Conservation (phyloP, 1,139 yeast species). For the Candida smagusa region DNA sequence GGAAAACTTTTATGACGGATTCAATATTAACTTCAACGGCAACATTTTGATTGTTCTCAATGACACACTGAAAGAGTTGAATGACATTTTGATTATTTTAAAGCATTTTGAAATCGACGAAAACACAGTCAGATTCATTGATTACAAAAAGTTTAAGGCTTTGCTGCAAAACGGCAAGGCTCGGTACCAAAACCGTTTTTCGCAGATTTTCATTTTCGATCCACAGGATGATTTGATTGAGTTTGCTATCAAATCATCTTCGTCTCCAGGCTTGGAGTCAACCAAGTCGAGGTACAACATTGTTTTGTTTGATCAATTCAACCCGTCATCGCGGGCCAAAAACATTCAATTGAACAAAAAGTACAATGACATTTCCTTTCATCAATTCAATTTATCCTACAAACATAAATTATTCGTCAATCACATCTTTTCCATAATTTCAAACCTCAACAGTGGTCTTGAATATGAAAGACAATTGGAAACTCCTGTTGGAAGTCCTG, state of each 20-base stretch:
- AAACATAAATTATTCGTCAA: constrained; percentile 27
- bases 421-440: constrained; percentile 23
- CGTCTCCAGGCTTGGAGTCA: constrained; percentile 29
- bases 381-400: constrained; percentile 25
- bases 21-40: constrained; percentile 9
- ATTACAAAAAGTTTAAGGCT: constrained; percentile 14
- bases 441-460: constrained; percentile 15
- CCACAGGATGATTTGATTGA: constrained; percentile 12
- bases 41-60: constrained; percentile 27
- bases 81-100: constrained; percentile 35
- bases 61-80: constrained; percentile 28
- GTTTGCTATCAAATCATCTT: constrained; percentile 20
- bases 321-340: constrained; percentile 12
- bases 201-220: constrained; percentile 20
- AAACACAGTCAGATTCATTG: constrained; percentile 27
- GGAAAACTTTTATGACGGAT: constrained; percentile 10
- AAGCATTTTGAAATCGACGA: constrained; percentile 29
- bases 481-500: constrained; percentile 1
- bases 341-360: constrained; percentile 6
- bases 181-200: constrained; percentile 15
- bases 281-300: constrained; percentile 26
- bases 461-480: neutral
- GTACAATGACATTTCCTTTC: constrained; percentile 24
- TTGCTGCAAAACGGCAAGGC: constrained; percentile 12
- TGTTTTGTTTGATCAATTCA: constrained; percentile 20